These are phyloP conservation scores for Suhomyces coccinellae DNA, from an alignment of 1,139 yeast genomes.

Conservation along the genomic window DNA sequence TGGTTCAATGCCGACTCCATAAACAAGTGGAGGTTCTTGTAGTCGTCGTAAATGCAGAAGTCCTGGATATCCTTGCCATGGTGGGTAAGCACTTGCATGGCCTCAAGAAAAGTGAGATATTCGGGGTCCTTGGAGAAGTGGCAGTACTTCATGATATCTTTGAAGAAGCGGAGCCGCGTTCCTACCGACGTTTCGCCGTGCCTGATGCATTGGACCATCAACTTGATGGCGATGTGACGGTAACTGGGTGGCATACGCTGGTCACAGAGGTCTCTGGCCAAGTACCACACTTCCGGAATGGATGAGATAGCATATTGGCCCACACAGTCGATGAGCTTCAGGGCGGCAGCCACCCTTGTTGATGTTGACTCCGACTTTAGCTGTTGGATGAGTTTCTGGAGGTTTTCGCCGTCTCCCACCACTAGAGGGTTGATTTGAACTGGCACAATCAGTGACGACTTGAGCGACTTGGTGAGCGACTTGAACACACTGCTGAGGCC, in stretches of 20 bases:
- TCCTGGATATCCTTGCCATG: conserved; percentile 64
- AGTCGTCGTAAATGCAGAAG: conserved; percentile 48
- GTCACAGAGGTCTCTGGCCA: conserved; percentile 57
- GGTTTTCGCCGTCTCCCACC: conserved; percentile 61
- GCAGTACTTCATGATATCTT: conserved; percentile 56
- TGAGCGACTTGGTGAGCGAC: conserved; percentile 54
- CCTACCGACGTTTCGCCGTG: conserved; percentile 51
- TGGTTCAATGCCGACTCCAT: conserved; percentile 16
- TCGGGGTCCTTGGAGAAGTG: conserved; percentile 45
- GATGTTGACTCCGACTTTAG: conserved; percentile 39
- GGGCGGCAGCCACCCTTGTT: conserved; percentile 54
- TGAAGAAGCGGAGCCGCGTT: conserved; percentile 56
- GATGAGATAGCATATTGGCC: conserved; percentile 56
- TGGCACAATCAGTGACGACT: conserved; percentile 39
- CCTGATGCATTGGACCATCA: conserved; percentile 57
- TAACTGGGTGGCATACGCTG: conserved; percentile 40
- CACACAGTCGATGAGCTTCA: conserved; percentile 50
- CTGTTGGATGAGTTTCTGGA: conserved; percentile 44
- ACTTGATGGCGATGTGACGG: conserved; percentile 54
- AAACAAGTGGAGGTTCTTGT: conserved; percentile 44
- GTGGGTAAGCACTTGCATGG: conserved; percentile 54
- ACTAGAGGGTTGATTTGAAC: conserved; percentile 56
- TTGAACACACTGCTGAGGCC: conserved; percentile 53
- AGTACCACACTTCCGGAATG: conserved; percentile 76
- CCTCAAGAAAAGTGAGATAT: conserved; percentile 53